Evolutionary conservation across 2,329 filamentous ascomycete genomes (phyloP), one percentile per base, ranked within the genome.

Genomic region (Aspergillus unguis): DNA sequence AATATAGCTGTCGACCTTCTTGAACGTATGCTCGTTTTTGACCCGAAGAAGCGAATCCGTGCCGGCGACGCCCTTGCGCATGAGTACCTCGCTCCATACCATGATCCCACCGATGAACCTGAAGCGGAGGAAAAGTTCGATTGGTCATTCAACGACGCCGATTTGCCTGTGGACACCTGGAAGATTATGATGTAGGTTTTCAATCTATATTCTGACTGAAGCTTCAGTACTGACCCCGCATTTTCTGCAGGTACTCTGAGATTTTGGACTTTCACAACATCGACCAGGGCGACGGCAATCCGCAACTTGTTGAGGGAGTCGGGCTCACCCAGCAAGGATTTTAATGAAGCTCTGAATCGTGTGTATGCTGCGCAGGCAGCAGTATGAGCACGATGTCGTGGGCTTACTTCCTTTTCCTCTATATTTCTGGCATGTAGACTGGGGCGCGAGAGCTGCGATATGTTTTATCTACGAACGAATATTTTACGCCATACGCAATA

Each of bases 121-220:
- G 86, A 91, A 11, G 90, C 94, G 25, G 90, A 96, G 56, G 92
- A 96, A 79, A 96, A 96, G 77, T 99, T 99, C 66, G 94, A 99
- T 71, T 99, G 94, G 94, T 96, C 92, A 49, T 99, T 99, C 77
- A 97, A 97, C 72, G 94, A 99, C 65, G 94, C 92, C 44, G 94
- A 99, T 69, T 79, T 99, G 52, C 92, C 94, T 1, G 92, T 97
- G 46, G 94, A 99, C 70, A 96, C 92, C n/a, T 99, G 94, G 94
- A 99, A 99, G 79, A 96, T 99, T 71, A 99, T 97, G 94, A 99
- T 99, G 94, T 96, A 80, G 69, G 87, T 72, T 42, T 32, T 31
- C 6, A 26, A 27, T 5, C 7, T 11, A 26, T 3, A 10, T 36
- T 10, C 11, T 38, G 5, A 9, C 23, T 3, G 26, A 11, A 8